Conservation (phyloP, 1,139 yeast species). For the Saccharomyces hybrid region DNA sequence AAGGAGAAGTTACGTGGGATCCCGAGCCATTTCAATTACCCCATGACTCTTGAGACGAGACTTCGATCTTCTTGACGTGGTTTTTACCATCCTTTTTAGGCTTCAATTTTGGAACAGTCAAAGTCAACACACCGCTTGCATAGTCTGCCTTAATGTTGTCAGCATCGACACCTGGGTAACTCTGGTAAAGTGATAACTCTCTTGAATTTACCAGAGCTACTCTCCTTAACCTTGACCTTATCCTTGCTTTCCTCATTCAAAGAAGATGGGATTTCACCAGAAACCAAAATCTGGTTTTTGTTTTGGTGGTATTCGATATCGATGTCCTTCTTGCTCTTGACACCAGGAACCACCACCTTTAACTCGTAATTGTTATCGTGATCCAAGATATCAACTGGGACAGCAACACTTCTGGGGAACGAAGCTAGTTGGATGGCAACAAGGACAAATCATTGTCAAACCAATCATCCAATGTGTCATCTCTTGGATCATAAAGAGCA, state of each 20-base stretch:
- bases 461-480: constrained; percentile 22
- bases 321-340: constrained; percentile 33
- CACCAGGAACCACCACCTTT: constrained; percentile 39
- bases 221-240: constrained; percentile 33
- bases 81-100: constrained; percentile 24
- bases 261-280: constrained; percentile 34
- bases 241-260: constrained; percentile 20
- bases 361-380: constrained; percentile 35
- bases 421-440: constrained; percentile 14
- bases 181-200: constrained; percentile 36
- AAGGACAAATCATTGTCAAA: constrained; percentile 24
- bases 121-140: constrained; percentile 36
- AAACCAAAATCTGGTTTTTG: constrained; percentile 33
- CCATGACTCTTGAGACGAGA: constrained; percentile 28
- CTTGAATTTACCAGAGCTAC: constrained; percentile 37
- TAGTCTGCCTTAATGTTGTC: constrained; percentile 37
- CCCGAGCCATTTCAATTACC: not conserved
- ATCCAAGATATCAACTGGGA: constrained; percentile 39
- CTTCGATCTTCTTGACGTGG: constrained; percentile 32
- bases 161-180: constrained; percentile 34
- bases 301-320: constrained; percentile 37
- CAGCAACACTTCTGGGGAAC: constrained; percentile 21
- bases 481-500: constrained; percentile 1
- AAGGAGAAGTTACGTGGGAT: not conserved
- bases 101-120: constrained; percentile 35